These are phyloP conservation scores for Fulvia fulva DNA, from an alignment of 2,329 filamentous ascomycete genomes.

Conservation along the genomic window DNA sequence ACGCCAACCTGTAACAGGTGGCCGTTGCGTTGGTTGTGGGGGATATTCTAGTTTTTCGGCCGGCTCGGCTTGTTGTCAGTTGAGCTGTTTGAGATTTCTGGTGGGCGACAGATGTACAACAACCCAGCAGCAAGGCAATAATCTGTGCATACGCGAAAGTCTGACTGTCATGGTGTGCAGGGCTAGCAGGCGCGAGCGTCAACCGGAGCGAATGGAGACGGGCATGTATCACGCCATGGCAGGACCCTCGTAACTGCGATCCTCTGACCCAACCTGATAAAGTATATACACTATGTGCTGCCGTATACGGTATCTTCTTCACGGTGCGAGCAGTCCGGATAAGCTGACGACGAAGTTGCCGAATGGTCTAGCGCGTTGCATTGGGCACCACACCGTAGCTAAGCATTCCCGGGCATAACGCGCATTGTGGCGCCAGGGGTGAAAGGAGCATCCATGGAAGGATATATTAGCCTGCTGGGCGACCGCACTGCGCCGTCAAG, in stretches of 20 bases:
- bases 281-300: conserved; percentile 1
- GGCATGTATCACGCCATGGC: background rate
- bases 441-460: conserved; percentile 3
- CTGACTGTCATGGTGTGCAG: background rate
- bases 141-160: background rate
- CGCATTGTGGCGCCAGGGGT: background rate
- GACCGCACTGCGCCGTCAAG: background rate
- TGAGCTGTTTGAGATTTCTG: too few relatives aligned
- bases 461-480: conserved; percentile 3
- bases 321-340: background rate
- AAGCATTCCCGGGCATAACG: conserved; percentile 3
- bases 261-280: conserved; percentile 1
- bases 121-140: background rate
- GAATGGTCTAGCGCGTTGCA: background rate
- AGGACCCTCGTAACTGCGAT: background rate
- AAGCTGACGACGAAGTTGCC: background rate
- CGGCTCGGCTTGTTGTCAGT: background rate
- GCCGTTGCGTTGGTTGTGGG: background rate
- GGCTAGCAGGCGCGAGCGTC: background rate
- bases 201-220: background rate
- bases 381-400: conserved; percentile 1
- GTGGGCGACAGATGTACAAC: background rate
- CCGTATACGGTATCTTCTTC: background rate
- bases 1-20: conserved; percentile 3
- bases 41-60: background rate